Base-by-base conservation (phyloP, 177 flowering plant genomes). In the Telopea speciosissima region DNA sequence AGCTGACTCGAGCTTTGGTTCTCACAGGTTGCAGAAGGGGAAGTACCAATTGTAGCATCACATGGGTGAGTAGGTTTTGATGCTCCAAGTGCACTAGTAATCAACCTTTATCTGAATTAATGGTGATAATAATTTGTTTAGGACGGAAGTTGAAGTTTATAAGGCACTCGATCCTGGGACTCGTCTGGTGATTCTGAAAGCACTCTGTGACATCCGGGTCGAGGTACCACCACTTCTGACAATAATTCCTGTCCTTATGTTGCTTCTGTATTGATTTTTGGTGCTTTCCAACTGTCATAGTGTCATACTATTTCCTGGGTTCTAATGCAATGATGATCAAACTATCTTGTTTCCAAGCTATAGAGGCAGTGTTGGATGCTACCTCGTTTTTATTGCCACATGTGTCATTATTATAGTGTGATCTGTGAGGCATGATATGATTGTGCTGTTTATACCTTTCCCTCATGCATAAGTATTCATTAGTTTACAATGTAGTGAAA, bases 11-110 rank as follows among this genome's bases (percentile, higher is more conserved):
- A 66, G 56, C 45, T 45, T 36, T 67, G 54, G 40, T 64, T 16
- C 54, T 26, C 42, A 44, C 84, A 95, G 99, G 99, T 95, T 82
- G 97, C 99, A 31, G 98, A 95, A 33, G 99, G 99, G 70, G 97
- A 95, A 42, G 75, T 95, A 68, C 99, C 98, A 21, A 83, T 95
- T 74, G 89, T 95, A 81, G 97, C 98, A 72, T 86, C 96, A 7
- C 99, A 95, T 79, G 99, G 99, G 99, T 95, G 82, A 82, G 94
- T 76, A 65, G 21, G 68, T 63, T 69, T 77, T 59, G 59, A 63
- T 69, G 49, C 63, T 42, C 74, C 22, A 22, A 42, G n/a, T 59
- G 26, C 56, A 67, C 42, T 17, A 45, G 23, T 64, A 58, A 5
- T n/a, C n/a, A 58, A 58, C 9, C 22, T 5, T 58, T 45, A 59